A percentile compares a stretch with the other conserved stretches of the same genome.
Evolutionary conservation across 805 yeast species (phyloP).

Genomic region (Kuraishia hungarica): DNA sequence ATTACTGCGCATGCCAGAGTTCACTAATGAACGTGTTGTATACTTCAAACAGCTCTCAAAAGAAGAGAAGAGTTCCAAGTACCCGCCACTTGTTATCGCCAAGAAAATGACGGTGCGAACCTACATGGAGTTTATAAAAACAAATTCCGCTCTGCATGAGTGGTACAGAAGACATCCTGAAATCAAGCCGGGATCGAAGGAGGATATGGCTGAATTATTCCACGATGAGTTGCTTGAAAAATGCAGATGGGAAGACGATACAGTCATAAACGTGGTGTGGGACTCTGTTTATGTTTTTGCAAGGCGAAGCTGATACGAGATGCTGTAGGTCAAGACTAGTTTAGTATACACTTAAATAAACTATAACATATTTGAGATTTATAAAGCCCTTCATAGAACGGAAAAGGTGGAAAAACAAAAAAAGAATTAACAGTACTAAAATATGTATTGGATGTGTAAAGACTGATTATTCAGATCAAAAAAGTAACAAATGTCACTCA

Average conservation of each 20-base stretch:
- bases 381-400: not conserved
- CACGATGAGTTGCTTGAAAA: slow-evolving; percentile 11
- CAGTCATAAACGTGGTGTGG: slow-evolving; percentile 39
- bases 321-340: too few relatives aligned
- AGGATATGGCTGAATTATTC: slow-evolving; percentile 13
- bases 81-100: slow-evolving; percentile 4
- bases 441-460: not conserved
- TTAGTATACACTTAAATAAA: too few relatives aligned
- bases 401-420: not conserved
- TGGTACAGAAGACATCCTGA: slow-evolving; percentile 14
- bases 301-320: slow-evolving; percentile 11
- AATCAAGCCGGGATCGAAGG: slow-evolving; percentile 8
- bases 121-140: slow-evolving; percentile 13
- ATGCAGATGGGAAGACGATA: slow-evolving; percentile 38
- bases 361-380: not conserved
- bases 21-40: slow-evolving; percentile 15
- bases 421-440: too few relatives aligned
- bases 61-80: not conserved
- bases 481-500: not conserved
- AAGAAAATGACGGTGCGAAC: slow-evolving; percentile 10
- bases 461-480: not conserved
- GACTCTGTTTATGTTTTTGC: slow-evolving; percentile 49
- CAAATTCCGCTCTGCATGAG: slow-evolving; percentile 17
- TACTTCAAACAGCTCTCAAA: not conserved
- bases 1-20: not conserved